Base-by-base conservation (phyloP, 2,329 filamentous ascomycete genomes). In the Diaporthe citriasiana region DNA sequence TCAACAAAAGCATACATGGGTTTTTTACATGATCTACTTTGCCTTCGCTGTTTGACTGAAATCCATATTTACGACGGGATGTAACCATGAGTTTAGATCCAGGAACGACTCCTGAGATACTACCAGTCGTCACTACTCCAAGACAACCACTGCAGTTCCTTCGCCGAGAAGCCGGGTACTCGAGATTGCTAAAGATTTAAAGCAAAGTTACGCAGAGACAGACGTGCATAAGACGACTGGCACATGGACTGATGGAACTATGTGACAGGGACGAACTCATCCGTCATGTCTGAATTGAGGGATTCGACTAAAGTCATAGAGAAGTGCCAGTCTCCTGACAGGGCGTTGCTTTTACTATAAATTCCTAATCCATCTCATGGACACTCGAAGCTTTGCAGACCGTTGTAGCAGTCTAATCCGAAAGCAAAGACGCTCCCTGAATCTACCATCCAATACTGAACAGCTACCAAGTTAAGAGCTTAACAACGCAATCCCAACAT, bases 1-100 rank as follows among this genome's bases (percentile, higher is more conserved):
- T 12, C 57, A 25, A 68, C 47, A 70, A 70, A 73, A 73, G 63
- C 73, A 74, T 40, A 53, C 33, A 27, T 68, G 63, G 9, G 1
- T 68, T 51, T 47, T 22, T 10, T 45, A 7, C 30, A 15, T 33
- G 33, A 45, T 30, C 22, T 4, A 10, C 25, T 10, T 4, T 53
- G 12, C 33, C 33, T 8, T 25, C 9, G 33, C 47, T 53, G 47
- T 8, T 25, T 53, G 45, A 38, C 22, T 15, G 25, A 8, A 17
- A 6, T 59, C 6, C 12, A 38, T 22, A 8, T 25, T 25, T 33
- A 38, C 9, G 33, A 25, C 19, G 30, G 55, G 3, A 25, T 40
- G n/a, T 25, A 22, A 59, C 6, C 9, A 25, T 25, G 3, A n/a
- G 22, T 22, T 33, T 3, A 19, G 30, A 13, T 56, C 4, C 9